Evolutionary conservation across 768 basidiomycete genomes (phyloP), one percentile per base, ranked within the genome.

Genomic region (Mycena belliarum): DNA sequence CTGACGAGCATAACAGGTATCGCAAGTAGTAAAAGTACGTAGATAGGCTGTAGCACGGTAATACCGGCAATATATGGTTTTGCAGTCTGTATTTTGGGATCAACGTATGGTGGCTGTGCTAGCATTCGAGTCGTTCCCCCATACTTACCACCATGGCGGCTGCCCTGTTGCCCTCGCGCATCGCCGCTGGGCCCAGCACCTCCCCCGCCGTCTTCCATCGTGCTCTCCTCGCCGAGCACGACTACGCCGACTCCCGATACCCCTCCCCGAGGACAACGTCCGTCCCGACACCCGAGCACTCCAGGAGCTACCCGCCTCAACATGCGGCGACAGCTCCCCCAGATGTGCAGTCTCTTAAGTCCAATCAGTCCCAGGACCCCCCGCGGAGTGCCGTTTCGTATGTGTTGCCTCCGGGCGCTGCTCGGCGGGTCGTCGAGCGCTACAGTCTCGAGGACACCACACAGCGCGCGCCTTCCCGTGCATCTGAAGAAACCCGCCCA

Each of bases 361-460:
- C 71, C 18, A 68, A 67, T 26, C 63, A 67, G 49, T 63, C 69
- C 18, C 77, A 75, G 57, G 78, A 78, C 11, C 72, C 72, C 2
- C 68, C 69, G 33, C 73, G 76, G 37, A 75, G 70, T 61, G 65
- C 73, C 1, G 69, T 76, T 21, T 80, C 82, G 14, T 80, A 82
- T 68, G 74, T 75, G 20, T 67, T 79, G 33, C 77, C 82, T 16
- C 68, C 74, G 20, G 76, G 74, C 25, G 71, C 74, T 21, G 59
- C 76, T 58, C 75, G 80, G 23, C 32, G 54, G 57, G 78, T 81
- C 11, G 69, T 77, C 24, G 82, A 84, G 62, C 75, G 82, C 32
- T 82, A 80, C 67, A 82, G 79, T 65, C 67, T 82, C 18, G 84
- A 83, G 49, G 80, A 83, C 56, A 26, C n/a, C 24, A 63, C 63